Evolutionary conservation across 805 yeast species (phyloP).

Genomic region (Kuraishia piskuri): DNA sequence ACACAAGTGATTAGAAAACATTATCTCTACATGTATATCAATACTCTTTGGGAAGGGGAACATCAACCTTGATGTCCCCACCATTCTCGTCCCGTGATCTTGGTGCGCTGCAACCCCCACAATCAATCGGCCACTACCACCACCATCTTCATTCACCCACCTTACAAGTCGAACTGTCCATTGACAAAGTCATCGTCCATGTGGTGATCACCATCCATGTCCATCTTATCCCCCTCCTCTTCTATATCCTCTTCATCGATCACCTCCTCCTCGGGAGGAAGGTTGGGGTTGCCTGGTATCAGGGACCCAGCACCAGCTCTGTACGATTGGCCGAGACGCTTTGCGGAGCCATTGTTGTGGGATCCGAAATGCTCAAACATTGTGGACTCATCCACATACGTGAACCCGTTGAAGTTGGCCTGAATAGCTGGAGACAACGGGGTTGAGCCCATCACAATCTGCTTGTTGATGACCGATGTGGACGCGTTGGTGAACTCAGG

Average conservation of each 20-base stretch:
- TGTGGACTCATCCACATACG: constrained; percentile 89
- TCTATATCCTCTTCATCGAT: constrained; percentile 58
- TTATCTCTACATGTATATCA: not conserved
- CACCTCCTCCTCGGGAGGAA: constrained; percentile 79
- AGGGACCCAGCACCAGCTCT: constrained; percentile 56
- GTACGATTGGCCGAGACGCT: constrained; percentile 29
- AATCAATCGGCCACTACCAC: not conserved
- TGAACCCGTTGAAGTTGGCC: constrained; percentile 94
- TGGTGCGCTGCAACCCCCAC: too few species aligned
- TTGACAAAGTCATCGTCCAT: constrained; percentile 75
- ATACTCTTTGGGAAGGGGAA: not conserved
- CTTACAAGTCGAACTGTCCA: constrained; percentile 77
- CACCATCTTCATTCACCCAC: not conserved
- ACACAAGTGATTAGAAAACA: too few species aligned
- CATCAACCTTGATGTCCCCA: not conserved
- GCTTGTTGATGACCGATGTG: constrained; percentile 70
- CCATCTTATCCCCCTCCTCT: constrained; percentile 35
- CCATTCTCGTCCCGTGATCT: too few species aligned
- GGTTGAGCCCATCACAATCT: constrained; percentile 56
- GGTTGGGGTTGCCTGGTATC: constrained; percentile 70
- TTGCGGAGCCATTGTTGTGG: constrained; percentile 24
- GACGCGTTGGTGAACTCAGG: constrained; percentile 95
- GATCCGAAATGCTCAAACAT: constrained; percentile 72
- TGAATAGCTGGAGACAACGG: constrained; percentile 93
- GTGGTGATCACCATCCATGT: constrained; percentile 35